Conservation (phyloP, 2,329 filamentous ascomycete species). For the Chaetomium sp. region DNA sequence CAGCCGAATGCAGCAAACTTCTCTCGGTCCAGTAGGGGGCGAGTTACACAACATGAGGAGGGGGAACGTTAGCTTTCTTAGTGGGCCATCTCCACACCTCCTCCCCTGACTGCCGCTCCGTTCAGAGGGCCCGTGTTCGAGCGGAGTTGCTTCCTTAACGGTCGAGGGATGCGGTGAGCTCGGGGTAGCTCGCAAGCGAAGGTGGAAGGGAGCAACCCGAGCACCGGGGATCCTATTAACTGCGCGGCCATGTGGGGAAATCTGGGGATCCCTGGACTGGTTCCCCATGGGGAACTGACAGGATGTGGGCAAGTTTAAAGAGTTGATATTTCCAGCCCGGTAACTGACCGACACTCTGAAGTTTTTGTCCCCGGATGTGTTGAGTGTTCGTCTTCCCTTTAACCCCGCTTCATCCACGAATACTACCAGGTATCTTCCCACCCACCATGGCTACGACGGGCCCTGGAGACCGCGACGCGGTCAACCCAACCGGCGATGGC, state of each 20-base stretch:
- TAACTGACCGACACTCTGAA: neutral
- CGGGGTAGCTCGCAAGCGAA: conserved; percentile 13
- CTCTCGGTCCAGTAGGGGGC: conserved; percentile 4
- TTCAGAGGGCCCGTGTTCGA: neutral
- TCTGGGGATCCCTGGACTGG: neutral
- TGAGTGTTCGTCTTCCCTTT: neutral
- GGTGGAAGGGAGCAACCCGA: conserved; percentile 6
- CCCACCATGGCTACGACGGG: conserved; percentile 1
- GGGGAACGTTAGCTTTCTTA: neutral
- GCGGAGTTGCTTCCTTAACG: conserved; percentile 17
- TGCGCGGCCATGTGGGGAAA: conserved; percentile 5
- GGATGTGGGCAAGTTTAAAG: conserved; percentile 13
- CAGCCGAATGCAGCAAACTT: neutral
- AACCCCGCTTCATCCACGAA: neutral
- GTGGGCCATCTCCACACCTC: neutral
- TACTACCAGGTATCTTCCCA: neutral
- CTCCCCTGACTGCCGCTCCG: neutral
- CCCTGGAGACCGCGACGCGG: neutral
- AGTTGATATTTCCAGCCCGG: neutral
- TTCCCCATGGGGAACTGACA: conserved; percentile 16
- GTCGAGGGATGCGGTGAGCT: conserved; percentile 12
- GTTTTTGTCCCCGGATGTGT: neutral
- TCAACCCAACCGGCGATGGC: neutral
- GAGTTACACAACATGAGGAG: conserved; percentile 4
- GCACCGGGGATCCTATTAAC: neutral